Evolutionary conservation across 345 rosid genomes (phyloP).

Genomic region (Arabis hirsuta): DNA sequence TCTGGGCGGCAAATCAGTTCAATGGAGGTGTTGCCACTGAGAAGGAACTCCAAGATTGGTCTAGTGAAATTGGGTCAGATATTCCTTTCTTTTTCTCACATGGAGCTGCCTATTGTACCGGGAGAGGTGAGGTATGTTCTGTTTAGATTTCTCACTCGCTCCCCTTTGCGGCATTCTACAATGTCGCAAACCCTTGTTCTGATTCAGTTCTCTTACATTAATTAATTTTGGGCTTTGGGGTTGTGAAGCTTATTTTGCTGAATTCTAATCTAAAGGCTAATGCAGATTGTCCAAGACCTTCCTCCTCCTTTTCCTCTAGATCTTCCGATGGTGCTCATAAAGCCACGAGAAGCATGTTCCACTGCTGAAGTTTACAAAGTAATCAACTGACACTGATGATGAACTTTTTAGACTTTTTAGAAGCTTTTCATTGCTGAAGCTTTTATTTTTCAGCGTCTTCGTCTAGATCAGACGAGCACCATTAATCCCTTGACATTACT

Average conservation of each 20-base stretch:
- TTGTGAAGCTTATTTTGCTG: conserved; percentile 4
- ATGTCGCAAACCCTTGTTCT: neutral
- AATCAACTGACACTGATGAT: conserved; percentile 30
- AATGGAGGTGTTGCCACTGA: conserved; percentile 74
- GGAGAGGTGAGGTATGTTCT: conserved; percentile 91
- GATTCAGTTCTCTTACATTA: neutral
- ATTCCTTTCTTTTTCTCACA: conserved; percentile 94
- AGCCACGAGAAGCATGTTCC: conserved; percentile 87
- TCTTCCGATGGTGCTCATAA: conserved; percentile 84
- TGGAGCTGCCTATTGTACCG: conserved; percentile 96
- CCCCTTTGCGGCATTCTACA: neutral
- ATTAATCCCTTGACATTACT: conserved; percentile 74
- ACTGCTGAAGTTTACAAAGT: conserved; percentile 98
- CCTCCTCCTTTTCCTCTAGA: conserved; percentile 72
- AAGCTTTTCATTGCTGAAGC: conserved; percentile 22
- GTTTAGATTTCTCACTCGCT: neutral
- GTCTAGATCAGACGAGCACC: conserved; percentile 69
- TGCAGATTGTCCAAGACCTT: conserved; percentile 83
- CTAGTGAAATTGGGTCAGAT: conserved; percentile 96
- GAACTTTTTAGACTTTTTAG: neutral
- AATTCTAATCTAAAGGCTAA: conserved; percentile 29
- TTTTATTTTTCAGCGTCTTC: conserved; percentile 59
- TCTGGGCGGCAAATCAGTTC: conserved; percentile 98
- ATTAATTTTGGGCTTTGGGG: neutral
- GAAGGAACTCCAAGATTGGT: conserved; percentile 96